A percentile compares a stretch with the other conserved stretches of the same genome.
phyloP scores from a whole-genome alignment of 1,284 basidiomycete species.

The Kwoniella shivajii region DNA sequence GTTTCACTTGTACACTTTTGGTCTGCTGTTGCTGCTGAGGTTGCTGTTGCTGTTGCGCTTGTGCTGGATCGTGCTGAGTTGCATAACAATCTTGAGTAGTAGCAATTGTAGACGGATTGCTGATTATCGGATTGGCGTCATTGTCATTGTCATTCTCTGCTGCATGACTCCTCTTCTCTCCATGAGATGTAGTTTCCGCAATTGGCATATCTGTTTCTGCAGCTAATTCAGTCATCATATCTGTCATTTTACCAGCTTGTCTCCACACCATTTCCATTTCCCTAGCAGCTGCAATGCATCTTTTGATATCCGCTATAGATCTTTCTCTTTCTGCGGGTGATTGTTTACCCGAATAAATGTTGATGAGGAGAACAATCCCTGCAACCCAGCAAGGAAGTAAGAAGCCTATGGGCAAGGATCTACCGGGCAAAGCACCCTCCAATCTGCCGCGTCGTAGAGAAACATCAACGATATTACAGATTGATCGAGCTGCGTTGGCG shows the following conservation, averaged over 20 bases:
- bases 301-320: slow-evolving; percentile 70
- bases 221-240: slow-evolving; percentile 38
- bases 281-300: slow-evolving; percentile 66
- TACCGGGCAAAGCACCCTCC: slow-evolving; percentile 53
- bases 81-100: too few species aligned
- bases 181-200: slow-evolving; percentile 2
- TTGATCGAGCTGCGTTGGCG: slow-evolving; percentile 78
- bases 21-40: too few species aligned
- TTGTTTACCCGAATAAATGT: slow-evolving; percentile 70
- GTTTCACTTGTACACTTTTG: too few species aligned
- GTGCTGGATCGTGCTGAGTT: too few species aligned
- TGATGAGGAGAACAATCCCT: slow-evolving; percentile 69
- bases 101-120: too few species aligned
- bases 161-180: slow-evolving; percentile 13
- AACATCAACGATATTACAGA: slow-evolving; percentile 68
- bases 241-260: slow-evolving; percentile 49
- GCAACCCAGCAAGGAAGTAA: slow-evolving; percentile 62
- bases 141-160: too few species aligned
- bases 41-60: background rate
- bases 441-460: slow-evolving; percentile 43
- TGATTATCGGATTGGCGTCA: too few species aligned
- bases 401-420: slow-evolving; percentile 41
- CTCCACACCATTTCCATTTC: slow-evolving; percentile 60
- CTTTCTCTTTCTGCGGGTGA: slow-evolving; percentile 62
- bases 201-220: slow-evolving; percentile 18